A percentile compares a stretch with the other conserved stretches of the same genome.
Conservation (phyloP, 169 alveolate genomes). For the Cyclospora cayetanensis region DNA sequence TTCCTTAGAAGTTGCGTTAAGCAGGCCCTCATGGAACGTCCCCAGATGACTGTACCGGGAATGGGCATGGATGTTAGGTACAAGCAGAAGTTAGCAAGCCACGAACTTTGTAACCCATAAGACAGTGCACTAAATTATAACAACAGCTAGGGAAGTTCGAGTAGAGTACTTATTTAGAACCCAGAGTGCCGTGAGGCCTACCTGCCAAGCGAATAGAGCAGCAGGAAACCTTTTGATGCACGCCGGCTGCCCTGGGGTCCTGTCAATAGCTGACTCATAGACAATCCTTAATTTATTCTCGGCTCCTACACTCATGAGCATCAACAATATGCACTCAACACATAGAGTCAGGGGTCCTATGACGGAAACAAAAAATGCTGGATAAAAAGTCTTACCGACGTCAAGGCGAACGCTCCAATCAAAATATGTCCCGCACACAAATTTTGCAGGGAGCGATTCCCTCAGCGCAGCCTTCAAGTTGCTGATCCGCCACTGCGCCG, state of each 20-base stretch:
- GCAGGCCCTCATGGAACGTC: too few species aligned
- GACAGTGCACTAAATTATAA: too few species aligned
- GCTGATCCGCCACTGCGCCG: conserved; percentile 53
- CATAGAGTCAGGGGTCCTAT: not conserved
- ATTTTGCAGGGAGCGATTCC: conserved; percentile 42
- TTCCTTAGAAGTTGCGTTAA: too few species aligned
- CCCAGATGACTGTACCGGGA: too few species aligned
- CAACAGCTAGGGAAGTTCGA: too few species aligned
- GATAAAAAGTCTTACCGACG: conserved; percentile 30
- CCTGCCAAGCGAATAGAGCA: conserved; percentile 75
- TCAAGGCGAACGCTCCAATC: conserved; percentile 76
- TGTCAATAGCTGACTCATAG: conserved; percentile 72
- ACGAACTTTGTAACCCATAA: too few species aligned
- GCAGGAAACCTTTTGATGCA: conserved; percentile 76
- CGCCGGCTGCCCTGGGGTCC: conserved; percentile 58
- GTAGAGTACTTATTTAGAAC: too few species aligned
- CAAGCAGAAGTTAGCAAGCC: too few species aligned
- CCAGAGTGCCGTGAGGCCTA: too few species aligned
- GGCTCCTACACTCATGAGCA: conserved; percentile 56
- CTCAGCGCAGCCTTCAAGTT: conserved; percentile 16
- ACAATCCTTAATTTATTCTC: conserved; percentile 72
- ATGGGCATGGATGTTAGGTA: too few species aligned
- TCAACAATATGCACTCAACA: not conserved
- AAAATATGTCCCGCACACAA: conserved; percentile 72
- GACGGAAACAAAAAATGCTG: too few species aligned